Evolutionary conservation across 2,329 filamentous ascomycete species (phyloP).

Genomic region (Colletotrichum ledebouriae): DNA sequence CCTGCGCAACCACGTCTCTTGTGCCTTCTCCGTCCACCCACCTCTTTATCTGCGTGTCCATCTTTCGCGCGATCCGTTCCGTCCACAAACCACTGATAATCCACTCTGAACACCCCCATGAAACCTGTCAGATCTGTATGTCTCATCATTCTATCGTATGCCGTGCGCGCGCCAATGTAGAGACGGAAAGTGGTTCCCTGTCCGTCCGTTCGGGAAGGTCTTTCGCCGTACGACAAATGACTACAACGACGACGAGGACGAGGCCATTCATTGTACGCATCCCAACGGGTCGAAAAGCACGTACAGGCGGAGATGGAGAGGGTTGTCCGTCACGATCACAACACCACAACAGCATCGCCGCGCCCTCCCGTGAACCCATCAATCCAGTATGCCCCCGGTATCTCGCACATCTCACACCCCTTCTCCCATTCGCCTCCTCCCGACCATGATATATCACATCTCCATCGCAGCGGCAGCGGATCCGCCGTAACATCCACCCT

Average conservation of each 20-base stretch:
- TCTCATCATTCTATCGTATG: not conserved
- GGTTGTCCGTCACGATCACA: not conserved
- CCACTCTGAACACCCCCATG: not conserved
- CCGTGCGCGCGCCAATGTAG: not conserved
- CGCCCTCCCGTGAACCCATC: not conserved
- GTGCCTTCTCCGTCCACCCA: not conserved
- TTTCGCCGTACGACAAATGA: not conserved
- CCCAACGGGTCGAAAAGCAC: not conserved
- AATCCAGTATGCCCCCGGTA: not conserved
- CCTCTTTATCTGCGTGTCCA: no score
- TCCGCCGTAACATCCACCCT: slow-evolving; percentile 9
- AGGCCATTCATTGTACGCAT: not conserved
- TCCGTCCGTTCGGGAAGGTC: not conserved
- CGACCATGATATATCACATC: not conserved
- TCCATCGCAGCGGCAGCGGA: slow-evolving; percentile 20
- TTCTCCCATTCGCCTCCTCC: no score
- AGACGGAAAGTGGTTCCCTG: not conserved
- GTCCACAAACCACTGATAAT: not conserved
- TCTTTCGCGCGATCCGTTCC: no score
- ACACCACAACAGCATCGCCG: not conserved
- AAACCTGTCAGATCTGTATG: slow-evolving; percentile 29
- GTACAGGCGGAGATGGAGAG: no score
- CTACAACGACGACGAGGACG: not conserved
- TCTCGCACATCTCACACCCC: not conserved
- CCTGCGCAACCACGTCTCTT: not conserved